These are phyloP conservation scores for Trichoderma arundinaceum DNA, from an alignment of 2,329 filamentous ascomycete species.

Conservation along the genomic window DNA sequence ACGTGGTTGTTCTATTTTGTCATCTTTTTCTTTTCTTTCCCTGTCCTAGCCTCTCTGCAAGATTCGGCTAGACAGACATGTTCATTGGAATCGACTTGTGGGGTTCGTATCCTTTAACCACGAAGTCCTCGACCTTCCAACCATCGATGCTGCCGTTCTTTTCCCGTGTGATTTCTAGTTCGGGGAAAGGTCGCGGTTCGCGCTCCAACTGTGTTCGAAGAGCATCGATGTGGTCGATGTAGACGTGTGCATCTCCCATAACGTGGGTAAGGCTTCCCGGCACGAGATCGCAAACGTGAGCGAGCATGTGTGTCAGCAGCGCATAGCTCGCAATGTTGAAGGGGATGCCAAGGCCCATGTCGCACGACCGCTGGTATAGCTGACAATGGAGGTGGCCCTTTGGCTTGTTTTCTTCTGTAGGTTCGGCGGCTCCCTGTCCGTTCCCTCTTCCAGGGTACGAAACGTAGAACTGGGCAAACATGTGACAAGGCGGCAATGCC, in stretches of 20 bases:
- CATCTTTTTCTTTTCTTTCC: background rate
- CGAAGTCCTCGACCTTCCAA: slow-evolving; percentile 88
- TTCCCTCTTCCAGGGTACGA: slow-evolving; percentile 62
- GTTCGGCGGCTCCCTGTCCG: slow-evolving; percentile 27
- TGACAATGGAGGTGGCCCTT: slow-evolving; percentile 82
- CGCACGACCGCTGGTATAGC: slow-evolving; percentile 91
- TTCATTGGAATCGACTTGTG: slow-evolving; percentile 96
- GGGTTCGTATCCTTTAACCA: slow-evolving; percentile 85
- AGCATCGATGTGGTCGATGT: slow-evolving; percentile 89
- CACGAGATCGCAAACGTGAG: slow-evolving; percentile 80
- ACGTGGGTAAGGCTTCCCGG: slow-evolving; percentile 90
- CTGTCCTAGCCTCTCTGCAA: too few species aligned
- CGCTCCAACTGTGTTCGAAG: slow-evolving; percentile 79
- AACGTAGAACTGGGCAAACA: slow-evolving; percentile 97
- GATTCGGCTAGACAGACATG: slow-evolving; percentile 77
- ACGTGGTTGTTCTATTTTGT: background rate
- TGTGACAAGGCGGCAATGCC: slow-evolving; percentile 93
- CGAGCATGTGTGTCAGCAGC: slow-evolving; percentile 92
- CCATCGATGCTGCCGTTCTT: slow-evolving; percentile 81
- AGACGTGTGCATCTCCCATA: slow-evolving; percentile 98
- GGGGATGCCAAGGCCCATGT: slow-evolving; percentile 95
- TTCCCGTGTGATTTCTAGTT: slow-evolving; percentile 72
- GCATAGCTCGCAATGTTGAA: slow-evolving; percentile 98
- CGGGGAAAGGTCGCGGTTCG: slow-evolving; percentile 81
- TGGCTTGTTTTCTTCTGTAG: slow-evolving; percentile 43